phyloP scores from a whole-genome alignment of 2,329 filamentous ascomycete species.

The Trichoderma atrobrunneum region DNA sequence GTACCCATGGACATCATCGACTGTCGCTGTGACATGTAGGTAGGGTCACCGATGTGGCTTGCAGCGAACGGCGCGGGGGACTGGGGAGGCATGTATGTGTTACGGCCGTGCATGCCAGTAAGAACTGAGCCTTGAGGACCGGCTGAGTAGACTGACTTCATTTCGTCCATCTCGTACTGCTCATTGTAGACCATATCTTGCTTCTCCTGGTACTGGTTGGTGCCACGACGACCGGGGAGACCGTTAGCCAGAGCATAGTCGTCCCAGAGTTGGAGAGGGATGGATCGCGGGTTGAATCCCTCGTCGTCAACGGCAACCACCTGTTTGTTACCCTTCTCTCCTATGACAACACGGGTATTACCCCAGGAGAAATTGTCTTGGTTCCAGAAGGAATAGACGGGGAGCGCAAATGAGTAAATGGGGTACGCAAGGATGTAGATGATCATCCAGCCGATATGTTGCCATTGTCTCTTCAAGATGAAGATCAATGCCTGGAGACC shows the following conservation, averaged over 20 bases:
- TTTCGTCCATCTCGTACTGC: constrained; percentile 95
- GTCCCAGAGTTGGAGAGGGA: constrained; percentile 95
- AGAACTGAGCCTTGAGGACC: constrained; percentile 85
- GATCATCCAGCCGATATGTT: constrained; percentile 99
- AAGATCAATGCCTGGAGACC: constrained; percentile 96
- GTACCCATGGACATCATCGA: constrained; percentile 67
- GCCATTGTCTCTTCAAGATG: constrained; percentile 95
- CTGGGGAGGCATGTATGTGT: constrained; percentile 77
- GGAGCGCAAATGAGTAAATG: constrained; percentile 86
- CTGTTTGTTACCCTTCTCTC: constrained; percentile 87
- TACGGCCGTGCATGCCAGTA: constrained; percentile 73
- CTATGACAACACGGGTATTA: constrained; percentile 95
- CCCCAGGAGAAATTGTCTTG: constrained; percentile 99
- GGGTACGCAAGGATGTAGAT: constrained; percentile 97
- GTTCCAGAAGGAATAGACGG: constrained; percentile 99
- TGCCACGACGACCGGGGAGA: constrained; percentile 84
- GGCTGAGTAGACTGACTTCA: constrained; percentile 93
- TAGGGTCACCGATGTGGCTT: constrained; percentile 48
- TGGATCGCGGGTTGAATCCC: constrained; percentile 84
- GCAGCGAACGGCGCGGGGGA: constrained; percentile 69
- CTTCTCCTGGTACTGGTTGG: constrained; percentile 67
- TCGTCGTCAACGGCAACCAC: constrained; percentile 84
- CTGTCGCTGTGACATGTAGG: constrained; percentile 60
- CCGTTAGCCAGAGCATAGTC: constrained; percentile 87
- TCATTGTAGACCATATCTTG: constrained; percentile 64